Evolutionary conservation across 2,329 filamentous ascomycete genomes (phyloP), one percentile per base, ranked within the genome.

Genomic region (Aureobasidium musti): DNA sequence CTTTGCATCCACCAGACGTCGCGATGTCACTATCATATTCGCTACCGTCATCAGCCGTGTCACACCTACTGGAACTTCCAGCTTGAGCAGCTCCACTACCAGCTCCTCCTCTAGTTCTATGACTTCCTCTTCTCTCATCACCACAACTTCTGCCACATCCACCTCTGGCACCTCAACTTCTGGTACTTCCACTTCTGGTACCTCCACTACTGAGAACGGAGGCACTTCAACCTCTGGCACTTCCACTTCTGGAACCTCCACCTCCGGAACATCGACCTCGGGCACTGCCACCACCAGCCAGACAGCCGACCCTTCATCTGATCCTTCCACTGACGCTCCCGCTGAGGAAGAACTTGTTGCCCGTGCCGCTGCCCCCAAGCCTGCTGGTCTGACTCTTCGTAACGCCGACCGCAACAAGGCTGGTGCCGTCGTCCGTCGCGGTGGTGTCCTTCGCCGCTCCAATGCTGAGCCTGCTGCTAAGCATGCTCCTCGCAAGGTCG

Each of bases 391-490:
- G 39, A 35, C 45, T 17, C 59, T 50, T 37, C 30, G 43, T 14
- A 47, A 47, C 14, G 30, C 28, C 17, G 4, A 39, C 33, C 30
- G 30, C 13, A 49, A 47, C 47, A 49, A 64, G 60, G 49, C 47
- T 30, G 33, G 28, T 23, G 17, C 28, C 5, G 60, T 64, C 13
- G 23, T 52, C 14, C 60, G 60, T 49, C 39, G 60, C 4, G 60
- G 60, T 39, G 60, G 60, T 52, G 37, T 64, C 28, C 43, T 64
- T n/a, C 60, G 60, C 21, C 60, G 60, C 23, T 41, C 47, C n/a
- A 49, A 50, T n/a, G 49, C 35, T 35, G 59, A 63, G 59, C 30
- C 30, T 35, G 59, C 59, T 39, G 59, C 39, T 3, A 45, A 63
- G 59, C 37, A 63, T 5, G 39, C 59, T 30, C 37, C 30, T 26